These are phyloP conservation scores for Phalaenopsis equestris DNA, from an alignment of 106 monocot genomes.

Conservation along the genomic window DNA sequence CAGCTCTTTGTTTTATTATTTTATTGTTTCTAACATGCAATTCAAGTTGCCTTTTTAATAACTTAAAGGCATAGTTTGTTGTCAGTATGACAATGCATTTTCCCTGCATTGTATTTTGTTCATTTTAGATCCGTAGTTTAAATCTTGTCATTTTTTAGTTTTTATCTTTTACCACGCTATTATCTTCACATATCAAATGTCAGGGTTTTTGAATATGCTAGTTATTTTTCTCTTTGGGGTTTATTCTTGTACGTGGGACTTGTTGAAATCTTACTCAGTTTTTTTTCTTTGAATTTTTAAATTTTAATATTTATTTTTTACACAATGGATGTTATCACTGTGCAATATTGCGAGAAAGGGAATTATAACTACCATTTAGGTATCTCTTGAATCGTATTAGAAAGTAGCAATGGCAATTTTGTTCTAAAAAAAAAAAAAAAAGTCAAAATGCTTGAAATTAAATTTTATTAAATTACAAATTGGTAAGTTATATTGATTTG, in stretches of 20 bases:
- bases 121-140: background rate
- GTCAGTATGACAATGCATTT: background rate
- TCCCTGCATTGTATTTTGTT: background rate
- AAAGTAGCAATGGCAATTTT: background rate
- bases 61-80: background rate
- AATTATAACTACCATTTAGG: background rate
- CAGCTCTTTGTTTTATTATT: conserved; percentile 1
- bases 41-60: background rate
- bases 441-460: too few relatives aligned
- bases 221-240: background rate
- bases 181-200: background rate
- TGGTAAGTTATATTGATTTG: background rate
- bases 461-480: background rate
- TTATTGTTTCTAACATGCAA: background rate
- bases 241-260: background rate
- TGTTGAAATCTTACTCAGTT: background rate
- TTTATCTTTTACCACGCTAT: background rate
- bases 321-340: background rate
- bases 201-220: background rate
- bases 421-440: background rate
- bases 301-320: background rate
- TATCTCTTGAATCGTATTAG: background rate
- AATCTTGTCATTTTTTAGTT: background rate
- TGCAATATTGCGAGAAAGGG: background rate
- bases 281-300: background rate